phyloP scores from a whole-genome alignment of 805 yeast genomes.

The Citeromyces matritensis region DNA sequence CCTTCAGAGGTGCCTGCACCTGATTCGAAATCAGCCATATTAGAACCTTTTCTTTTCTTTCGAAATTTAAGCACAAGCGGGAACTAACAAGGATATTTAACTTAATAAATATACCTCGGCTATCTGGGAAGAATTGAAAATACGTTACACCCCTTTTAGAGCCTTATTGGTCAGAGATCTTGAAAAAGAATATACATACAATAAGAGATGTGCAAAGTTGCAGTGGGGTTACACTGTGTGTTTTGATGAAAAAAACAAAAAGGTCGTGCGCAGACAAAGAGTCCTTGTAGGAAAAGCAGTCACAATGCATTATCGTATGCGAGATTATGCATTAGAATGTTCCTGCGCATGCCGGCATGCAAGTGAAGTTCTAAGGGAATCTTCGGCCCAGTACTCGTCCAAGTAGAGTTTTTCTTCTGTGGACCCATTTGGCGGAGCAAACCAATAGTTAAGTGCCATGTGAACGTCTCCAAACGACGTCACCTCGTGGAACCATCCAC shows the following conservation, averaged over 20 bases:
- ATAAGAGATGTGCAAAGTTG: no score
- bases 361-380: conserved; percentile 26
- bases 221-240: no score
- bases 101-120: conserved; percentile 6
- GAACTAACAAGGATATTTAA: conserved; percentile 5
- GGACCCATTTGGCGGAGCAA: conserved; percentile 40
- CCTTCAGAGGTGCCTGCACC: no score
- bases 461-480: conserved; percentile 47
- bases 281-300: background rate
- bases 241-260: no score
- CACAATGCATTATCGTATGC: no score
- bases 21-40: no score
- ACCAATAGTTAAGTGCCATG: conserved; percentile 65
- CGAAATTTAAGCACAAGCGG: no score
- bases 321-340: no score
- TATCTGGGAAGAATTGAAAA: conserved; percentile 2
- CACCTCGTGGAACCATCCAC: conserved; percentile 79
- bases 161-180: background rate
- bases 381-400: conserved; percentile 40
- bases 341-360: no score
- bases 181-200: background rate
- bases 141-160: conserved; percentile 2
- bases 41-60: no score
- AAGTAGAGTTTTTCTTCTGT: conserved; percentile 19
- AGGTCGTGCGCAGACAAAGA: no score